These are phyloP conservation scores for Taiozyma sp. DNA, from an alignment of 1,139 yeast genomes.

Conservation along the genomic window DNA sequence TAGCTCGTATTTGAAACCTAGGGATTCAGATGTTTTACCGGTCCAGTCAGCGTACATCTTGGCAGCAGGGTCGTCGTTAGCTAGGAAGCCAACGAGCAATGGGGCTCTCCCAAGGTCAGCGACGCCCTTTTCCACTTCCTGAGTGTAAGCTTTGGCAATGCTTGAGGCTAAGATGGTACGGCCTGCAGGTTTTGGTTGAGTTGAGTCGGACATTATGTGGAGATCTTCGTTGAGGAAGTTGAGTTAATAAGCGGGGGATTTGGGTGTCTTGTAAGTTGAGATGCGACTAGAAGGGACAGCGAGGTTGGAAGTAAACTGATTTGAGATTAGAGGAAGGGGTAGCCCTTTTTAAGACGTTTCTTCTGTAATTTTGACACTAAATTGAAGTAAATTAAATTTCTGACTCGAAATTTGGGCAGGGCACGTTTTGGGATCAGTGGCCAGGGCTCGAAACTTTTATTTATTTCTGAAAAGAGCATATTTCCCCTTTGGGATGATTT, in stretches of 20 bases:
- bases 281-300: neutral
- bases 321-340: neutral
- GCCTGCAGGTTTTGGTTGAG: constrained; percentile 38
- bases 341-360: neutral
- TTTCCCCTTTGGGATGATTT: neutral
- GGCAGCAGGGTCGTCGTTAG: constrained; percentile 94
- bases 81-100: constrained; percentile 82
- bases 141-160: constrained; percentile 76
- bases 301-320: neutral
- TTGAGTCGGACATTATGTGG: constrained; percentile 7
- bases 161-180: constrained; percentile 84
- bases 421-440: neutral
- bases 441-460: neutral
- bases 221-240: neutral
- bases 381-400: neutral
- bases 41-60: constrained; percentile 96
- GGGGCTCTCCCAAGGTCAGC: constrained; percentile 50
- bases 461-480: neutral
- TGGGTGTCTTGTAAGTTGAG: neutral
- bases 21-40: constrained; percentile 77
- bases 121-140: constrained; percentile 65
- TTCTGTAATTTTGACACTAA: neutral
- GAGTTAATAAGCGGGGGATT: neutral
- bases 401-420: constrained; percentile 1
- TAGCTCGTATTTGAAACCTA: constrained; percentile 84